These are phyloP conservation scores for Annulohypoxylon bovei DNA, from an alignment of 495 filamentous ascomycete genomes.

Conservation along the genomic window DNA sequence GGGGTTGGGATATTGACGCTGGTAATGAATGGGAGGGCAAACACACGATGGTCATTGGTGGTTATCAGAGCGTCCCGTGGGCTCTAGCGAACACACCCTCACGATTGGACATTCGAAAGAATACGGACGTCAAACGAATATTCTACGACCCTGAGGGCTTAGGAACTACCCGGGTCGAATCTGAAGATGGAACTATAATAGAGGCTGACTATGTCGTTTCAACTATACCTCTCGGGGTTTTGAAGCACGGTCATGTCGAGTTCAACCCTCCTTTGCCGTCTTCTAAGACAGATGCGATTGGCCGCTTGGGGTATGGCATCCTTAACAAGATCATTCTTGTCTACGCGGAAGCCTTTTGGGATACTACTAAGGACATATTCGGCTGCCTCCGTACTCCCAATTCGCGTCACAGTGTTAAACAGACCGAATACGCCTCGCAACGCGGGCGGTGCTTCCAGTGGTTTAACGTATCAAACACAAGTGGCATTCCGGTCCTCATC, in stretches of 20 bases:
- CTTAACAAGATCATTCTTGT: conserved; percentile 96
- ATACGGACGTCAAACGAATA: conserved; percentile 55
- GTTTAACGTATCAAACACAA: conserved; percentile 93
- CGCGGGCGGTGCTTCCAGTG: conserved; percentile 93
- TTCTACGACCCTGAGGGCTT: conserved; percentile 43
- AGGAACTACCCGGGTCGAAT: conserved; percentile 68
- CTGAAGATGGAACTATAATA: conserved; percentile 79
- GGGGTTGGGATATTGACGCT: conserved; percentile 94
- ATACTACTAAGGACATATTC: conserved; percentile 91
- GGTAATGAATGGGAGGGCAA: conserved; percentile 97
- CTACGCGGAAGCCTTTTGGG: conserved; percentile 92
- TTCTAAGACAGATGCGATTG: conserved; percentile 84
- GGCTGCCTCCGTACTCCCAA: conserved; percentile 80
- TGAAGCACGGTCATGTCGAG: conserved; percentile 77
- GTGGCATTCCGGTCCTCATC: conserved; percentile 84
- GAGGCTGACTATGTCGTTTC: conserved; percentile 88
- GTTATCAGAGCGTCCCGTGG: conserved; percentile 88
- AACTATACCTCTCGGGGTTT: conserved; percentile 87
- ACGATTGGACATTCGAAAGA: conserved; percentile 79
- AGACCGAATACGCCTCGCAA: conserved; percentile 63
- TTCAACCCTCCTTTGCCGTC: conserved; percentile 87
- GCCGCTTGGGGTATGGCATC: conserved; percentile 90
- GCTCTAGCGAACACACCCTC: conserved; percentile 80
- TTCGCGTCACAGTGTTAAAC: conserved; percentile 62
- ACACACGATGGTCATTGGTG: conserved; percentile 90